Evolutionary conservation across 345 rosid genomes (phyloP).

Genomic region (Citrus medica): DNA sequence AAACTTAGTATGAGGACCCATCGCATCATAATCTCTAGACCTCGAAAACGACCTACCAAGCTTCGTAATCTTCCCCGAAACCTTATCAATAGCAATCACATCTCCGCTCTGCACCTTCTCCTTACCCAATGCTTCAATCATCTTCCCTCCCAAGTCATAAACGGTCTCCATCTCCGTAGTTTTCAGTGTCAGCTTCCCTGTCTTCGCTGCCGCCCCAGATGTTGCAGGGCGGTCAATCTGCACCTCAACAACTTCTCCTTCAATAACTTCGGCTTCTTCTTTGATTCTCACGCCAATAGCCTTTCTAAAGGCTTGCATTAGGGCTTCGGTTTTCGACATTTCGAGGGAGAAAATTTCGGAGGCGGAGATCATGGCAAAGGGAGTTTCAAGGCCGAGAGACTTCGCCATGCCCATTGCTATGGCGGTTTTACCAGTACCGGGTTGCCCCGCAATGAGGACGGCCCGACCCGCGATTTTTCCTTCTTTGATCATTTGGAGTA

Average conservation of each 20-base stretch:
- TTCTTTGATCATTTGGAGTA: slow-evolving; percentile 88
- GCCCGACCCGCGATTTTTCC: slow-evolving; percentile 92
- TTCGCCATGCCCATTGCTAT: slow-evolving; percentile 99
- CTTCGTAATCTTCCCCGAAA: slow-evolving; percentile 80
- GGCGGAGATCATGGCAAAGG: slow-evolving; percentile 86
- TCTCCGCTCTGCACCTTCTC: slow-evolving; percentile 97
- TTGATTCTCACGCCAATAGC: slow-evolving; percentile 90
- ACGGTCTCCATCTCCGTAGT: slow-evolving; percentile 97
- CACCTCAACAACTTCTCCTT: slow-evolving; percentile 93
- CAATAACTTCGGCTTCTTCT: slow-evolving; percentile 85
- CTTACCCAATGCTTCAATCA: slow-evolving; percentile 88
- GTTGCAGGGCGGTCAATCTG: slow-evolving; percentile 82
- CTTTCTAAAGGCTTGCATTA: slow-evolving; percentile 81
- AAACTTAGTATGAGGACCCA: slow-evolving; percentile 94
- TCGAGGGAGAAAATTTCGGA: slow-evolving; percentile 91
- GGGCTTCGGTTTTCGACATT: slow-evolving; percentile 93
- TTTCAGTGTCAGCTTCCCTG: slow-evolving; percentile 86
- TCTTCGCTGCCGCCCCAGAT: slow-evolving; percentile 80
- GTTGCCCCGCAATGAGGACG: slow-evolving; percentile 89
- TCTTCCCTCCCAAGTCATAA: slow-evolving; percentile 85
- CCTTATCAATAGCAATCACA: slow-evolving; percentile 87
- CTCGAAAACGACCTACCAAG: slow-evolving; percentile 90
- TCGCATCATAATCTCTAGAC: slow-evolving; percentile 93
- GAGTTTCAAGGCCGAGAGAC: slow-evolving; percentile 90
- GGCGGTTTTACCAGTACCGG: slow-evolving; percentile 95